A percentile compares a stretch with the other conserved stretches of the same genome.
phyloP scores from a whole-genome alignment of 176 grass and related monocot species.

The Saccharum officinarum region DNA sequence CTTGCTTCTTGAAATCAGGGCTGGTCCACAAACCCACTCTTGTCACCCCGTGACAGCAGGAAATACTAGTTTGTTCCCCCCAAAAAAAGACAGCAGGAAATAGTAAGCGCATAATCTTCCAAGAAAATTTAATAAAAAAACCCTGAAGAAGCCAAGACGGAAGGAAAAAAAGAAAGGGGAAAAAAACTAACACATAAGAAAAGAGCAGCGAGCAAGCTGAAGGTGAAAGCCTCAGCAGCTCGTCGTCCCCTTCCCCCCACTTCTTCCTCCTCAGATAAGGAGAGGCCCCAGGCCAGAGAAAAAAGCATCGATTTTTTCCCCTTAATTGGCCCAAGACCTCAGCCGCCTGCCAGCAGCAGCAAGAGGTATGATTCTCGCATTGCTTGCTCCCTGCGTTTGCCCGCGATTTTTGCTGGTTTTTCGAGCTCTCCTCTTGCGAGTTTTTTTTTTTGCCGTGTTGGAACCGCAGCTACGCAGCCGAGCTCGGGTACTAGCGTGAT shows the following conservation, averaged over 20 bases:
- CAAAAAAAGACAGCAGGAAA: background rate
- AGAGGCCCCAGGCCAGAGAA: slow-evolving; percentile 26
- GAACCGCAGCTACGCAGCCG: background rate
- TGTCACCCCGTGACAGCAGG: background rate
- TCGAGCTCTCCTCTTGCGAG: background rate
- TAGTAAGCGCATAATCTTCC: slow-evolving; percentile 16
- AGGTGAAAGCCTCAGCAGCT: slow-evolving; percentile 10
- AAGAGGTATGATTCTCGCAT: slow-evolving; percentile 44
- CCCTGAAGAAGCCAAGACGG: background rate
- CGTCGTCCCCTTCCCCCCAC: background rate
- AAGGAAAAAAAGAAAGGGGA: background rate
- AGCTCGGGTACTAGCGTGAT: background rate
- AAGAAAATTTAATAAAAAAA: slow-evolving; percentile 27
- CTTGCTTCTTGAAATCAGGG: no score
- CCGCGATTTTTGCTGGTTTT: slow-evolving; percentile 13
- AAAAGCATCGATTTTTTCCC: slow-evolving; percentile 29
- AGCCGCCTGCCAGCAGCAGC: background rate
- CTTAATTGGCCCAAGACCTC: background rate
- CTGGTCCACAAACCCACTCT: slow-evolving; percentile 1
- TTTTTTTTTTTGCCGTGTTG: background rate
- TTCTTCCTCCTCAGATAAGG: slow-evolving; percentile 42
- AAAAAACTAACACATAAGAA: background rate
- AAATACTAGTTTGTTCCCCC: no score
- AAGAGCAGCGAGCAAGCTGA: slow-evolving; percentile 21
- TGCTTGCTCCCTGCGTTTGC: background rate